Evolutionary conservation across 2,329 filamentous ascomycete genomes (phyloP), one percentile per base, ranked within the genome.

Genomic region (Lachnellula occidentalis): DNA sequence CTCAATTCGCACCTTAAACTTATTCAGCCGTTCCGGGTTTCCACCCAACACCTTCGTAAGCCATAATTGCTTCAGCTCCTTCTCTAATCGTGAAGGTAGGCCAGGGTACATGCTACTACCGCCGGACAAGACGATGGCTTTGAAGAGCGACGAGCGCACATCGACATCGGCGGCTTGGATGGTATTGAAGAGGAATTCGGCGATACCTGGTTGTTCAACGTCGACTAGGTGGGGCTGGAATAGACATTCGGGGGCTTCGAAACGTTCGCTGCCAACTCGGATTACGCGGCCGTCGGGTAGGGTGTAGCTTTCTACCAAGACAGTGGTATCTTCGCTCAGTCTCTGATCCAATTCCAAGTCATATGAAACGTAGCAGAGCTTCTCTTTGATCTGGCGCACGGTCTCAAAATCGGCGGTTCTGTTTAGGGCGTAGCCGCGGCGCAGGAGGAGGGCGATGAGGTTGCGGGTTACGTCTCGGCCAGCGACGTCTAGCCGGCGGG

Each of bases 1-100:
- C 73, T 99, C 94, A 78, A 99, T 97, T 72, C 94, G 85, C 63
- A 99, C 92, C 83, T 97, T 99, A 82, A 99, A 99, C 85, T 97
- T 99, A 85, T 83, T 90, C 68, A 99, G 74, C 63, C 94, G 83
- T 75, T 97, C 92, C 1, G 94, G 92, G 73, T 99, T 91, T 56
- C 92, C 92, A 56, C 86, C 82, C 64, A 99, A 77, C 43, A 96
- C 91, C 62, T 87, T 86, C 52, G 92, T 96, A 61, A 99, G 82
- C 94, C 94, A 99, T 66, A 99, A 77, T 77, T 99, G 94, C 80
- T 99, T 99, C 66, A 99, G 77, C 74, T 99, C 94, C 81, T 99
- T 99, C 76, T 99, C 94, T 73, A 99, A 76, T 61, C 94, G 83
- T 58, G 90, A 96, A 5, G 94, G 94, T 62, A 99, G 79, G 57